Evolutionary conservation across 2,329 filamentous ascomycete genomes (phyloP).

Genomic region (Myriosclerotinia curreyana): DNA sequence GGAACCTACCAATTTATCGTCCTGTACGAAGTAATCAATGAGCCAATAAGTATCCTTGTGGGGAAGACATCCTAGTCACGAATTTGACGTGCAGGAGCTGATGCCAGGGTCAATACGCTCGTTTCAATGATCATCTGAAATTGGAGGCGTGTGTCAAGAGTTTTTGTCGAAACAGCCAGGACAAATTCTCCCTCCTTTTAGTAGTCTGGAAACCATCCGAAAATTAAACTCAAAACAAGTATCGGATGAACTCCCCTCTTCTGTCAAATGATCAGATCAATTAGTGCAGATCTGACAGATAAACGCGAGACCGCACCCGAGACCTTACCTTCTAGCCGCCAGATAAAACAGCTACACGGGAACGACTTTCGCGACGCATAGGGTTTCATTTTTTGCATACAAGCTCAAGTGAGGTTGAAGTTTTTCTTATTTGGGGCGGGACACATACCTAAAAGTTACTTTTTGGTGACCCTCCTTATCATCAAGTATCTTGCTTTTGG

Average conservation of each 20-base stretch:
- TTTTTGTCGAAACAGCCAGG: background rate
- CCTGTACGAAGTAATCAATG: background rate
- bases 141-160: conserved; percentile 13
- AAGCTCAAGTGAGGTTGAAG: background rate
- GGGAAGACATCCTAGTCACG: background rate
- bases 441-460: background rate
- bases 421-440: background rate
- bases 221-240: conserved; percentile 16
- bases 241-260: background rate
- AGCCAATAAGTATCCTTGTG: background rate
- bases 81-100: conserved; percentile 14
- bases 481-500: background rate
- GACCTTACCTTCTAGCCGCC: conserved; percentile 11
- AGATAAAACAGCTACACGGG: conserved; percentile 3
- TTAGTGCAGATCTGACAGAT: background rate
- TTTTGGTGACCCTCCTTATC: background rate
- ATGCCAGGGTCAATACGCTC: conserved; percentile 9
- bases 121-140: conserved; percentile 19
- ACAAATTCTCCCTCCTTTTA: background rate
- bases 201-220: background rate
- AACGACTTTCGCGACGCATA: conserved; percentile 11
- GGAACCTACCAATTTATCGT: background rate
- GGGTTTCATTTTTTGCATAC: conserved; percentile 17
- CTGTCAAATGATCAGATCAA: background rate
- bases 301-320: background rate